A percentile compares a stretch with the other conserved stretches of the same genome.
phyloP scores from a whole-genome alignment of 148 eudicot species.

The Vaccinium macrocarpon region DNA sequence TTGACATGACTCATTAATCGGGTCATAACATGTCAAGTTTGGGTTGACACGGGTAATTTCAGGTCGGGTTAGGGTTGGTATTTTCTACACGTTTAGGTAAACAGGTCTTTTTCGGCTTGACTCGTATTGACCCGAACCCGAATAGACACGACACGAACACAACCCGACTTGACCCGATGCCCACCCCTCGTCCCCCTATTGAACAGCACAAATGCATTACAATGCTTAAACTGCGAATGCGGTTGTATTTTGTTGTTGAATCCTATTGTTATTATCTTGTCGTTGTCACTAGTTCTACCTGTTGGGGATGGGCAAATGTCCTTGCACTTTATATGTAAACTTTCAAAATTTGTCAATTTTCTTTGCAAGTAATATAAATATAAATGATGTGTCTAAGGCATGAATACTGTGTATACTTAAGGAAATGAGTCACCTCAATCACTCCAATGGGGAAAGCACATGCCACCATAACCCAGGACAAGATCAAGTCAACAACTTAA shows the following conservation, averaged over 20 bases:
- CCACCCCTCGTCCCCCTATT: neutral
- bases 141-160: no score
- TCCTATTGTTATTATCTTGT: neutral
- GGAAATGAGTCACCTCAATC: neutral
- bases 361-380: neutral
- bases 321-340: neutral
- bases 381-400: neutral
- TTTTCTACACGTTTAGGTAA: no score
- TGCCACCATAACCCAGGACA: neutral
- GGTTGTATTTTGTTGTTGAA: neutral
- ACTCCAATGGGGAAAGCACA: neutral
- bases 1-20: no score
- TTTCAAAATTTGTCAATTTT: neutral
- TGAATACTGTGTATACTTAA: neutral
- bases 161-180: no score
- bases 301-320: neutral
- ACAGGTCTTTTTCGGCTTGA: no score
- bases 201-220: neutral
- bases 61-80: no score
- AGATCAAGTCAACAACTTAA: neutral
- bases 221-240: neutral
- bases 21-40: no score
- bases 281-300: neutral
- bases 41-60: no score
- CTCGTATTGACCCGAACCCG: no score